phyloP scores from a whole-genome alignment of 2,329 filamentous ascomycete genomes.

The Periglandula ipomoeae region DNA sequence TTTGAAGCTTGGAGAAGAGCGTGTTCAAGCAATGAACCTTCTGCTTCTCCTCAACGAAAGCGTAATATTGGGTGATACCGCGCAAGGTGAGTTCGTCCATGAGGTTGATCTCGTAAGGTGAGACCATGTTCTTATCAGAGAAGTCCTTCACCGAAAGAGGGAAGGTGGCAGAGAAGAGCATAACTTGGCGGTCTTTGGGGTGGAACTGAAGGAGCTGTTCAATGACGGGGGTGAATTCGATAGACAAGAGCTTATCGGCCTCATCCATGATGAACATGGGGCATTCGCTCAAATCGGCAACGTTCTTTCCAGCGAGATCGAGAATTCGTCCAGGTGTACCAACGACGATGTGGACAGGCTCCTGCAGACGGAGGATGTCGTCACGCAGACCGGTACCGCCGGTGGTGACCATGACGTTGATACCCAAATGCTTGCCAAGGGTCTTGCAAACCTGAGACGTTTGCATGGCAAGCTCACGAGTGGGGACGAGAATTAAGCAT shows the following conservation, averaged over 20 bases:
- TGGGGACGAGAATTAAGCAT: slow-evolving; percentile 91
- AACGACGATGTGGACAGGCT: slow-evolving; percentile 94
- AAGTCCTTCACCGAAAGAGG: slow-evolving; percentile 95
- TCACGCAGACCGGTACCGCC: slow-evolving; percentile 92
- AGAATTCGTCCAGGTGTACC: slow-evolving; percentile 94
- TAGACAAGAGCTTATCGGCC: slow-evolving; percentile 92
- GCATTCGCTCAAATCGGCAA: slow-evolving; percentile 92
- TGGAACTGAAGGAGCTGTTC: slow-evolving; percentile 93
- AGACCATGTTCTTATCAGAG: slow-evolving; percentile 95
- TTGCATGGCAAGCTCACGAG: slow-evolving; percentile 92
- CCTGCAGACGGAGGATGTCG: slow-evolving; percentile 90
- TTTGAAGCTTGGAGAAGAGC: slow-evolving; percentile 96
- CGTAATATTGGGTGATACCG: slow-evolving; percentile 98
- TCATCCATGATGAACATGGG: slow-evolving; percentile 99
- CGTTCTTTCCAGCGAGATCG: slow-evolving; percentile 90
- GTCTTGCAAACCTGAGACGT: slow-evolving; percentile 99
- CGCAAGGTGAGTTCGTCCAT: slow-evolving; percentile 98
- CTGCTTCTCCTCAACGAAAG: slow-evolving; percentile 97
- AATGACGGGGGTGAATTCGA: slow-evolving; percentile 95
- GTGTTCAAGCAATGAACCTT: slow-evolving; percentile 99
- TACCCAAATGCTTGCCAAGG: slow-evolving; percentile 87
- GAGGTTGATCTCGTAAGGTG: slow-evolving; percentile 96
- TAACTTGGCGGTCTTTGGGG: slow-evolving; percentile 94
- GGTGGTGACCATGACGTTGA: slow-evolving; percentile 99
- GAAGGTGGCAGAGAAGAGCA: slow-evolving; percentile 98